A percentile compares a stretch with the other conserved stretches of the same genome.
Conservation (phyloP, 2,329 filamentous ascomycete genomes). For the Zopfia rhizophila region DNA sequence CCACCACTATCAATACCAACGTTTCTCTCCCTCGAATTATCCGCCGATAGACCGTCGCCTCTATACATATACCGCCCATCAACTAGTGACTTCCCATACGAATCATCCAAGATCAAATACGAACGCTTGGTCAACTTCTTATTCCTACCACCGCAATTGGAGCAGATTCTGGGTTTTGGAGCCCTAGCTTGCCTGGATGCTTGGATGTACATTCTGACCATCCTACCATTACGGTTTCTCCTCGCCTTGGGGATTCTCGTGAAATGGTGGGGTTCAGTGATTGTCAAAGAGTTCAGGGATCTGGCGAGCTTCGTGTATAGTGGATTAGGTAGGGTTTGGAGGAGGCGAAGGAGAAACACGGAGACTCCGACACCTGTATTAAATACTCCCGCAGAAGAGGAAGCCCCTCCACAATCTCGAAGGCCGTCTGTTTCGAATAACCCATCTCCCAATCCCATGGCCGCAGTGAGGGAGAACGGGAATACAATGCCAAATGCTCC, state of each 20-base stretch:
- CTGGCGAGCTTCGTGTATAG: constrained; percentile 80
- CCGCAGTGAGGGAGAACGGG: constrained; percentile 35
- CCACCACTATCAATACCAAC: constrained; percentile 72
- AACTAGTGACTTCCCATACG: constrained; percentile 76
- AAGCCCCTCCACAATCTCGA: constrained; percentile 35
- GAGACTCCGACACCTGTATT: constrained; percentile 37
- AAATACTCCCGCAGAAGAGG: constrained; percentile 41
- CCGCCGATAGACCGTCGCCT: constrained; percentile 68
- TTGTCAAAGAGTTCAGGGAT: constrained; percentile 77
- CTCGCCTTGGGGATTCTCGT: constrained; percentile 81
- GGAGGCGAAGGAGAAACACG: constrained; percentile 62
- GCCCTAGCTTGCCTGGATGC: constrained; percentile 91
- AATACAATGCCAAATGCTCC: constrained; percentile 34
- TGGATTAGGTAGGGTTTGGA: constrained; percentile 83
- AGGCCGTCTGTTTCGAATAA: constrained; percentile 33
- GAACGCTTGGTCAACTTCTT: constrained; percentile 92
- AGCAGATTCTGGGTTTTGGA: constrained; percentile 87
- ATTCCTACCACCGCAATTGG: constrained; percentile 81
- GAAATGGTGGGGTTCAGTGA: constrained; percentile 79
- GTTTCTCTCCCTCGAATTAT: constrained; percentile 73
- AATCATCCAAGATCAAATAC: constrained; percentile 91
- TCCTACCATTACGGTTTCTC: constrained; percentile 87
- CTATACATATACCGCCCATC: constrained; percentile 70
- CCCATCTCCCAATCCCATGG: constrained; percentile 22
- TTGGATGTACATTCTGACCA: constrained; percentile 97